Conservation (phyloP, 495 filamentous ascomycete species). For the Jackrogersella multiformis region DNA sequence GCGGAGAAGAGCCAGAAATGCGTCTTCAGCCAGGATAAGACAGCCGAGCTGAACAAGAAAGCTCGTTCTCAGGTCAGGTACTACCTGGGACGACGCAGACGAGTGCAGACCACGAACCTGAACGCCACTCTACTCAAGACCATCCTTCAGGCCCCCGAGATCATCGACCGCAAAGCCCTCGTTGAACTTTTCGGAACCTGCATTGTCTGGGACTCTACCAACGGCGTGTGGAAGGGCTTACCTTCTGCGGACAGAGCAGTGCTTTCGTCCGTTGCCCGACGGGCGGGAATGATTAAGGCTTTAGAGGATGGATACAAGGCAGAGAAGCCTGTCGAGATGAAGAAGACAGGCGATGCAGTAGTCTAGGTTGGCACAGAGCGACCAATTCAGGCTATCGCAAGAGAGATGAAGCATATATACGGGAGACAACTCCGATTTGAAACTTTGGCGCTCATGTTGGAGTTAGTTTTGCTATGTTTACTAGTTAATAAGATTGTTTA, state of each 20-base stretch:
- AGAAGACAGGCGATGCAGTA: neutral
- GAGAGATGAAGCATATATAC: neutral
- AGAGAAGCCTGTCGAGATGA: neutral
- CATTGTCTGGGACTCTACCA: neutral
- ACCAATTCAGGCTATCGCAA: neutral
- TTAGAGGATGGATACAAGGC: neutral
- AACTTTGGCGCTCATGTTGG: neutral
- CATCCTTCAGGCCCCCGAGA: constrained; percentile 13
- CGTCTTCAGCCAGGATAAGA: neutral
- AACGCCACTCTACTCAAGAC: constrained; percentile 17
- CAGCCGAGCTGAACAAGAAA: constrained; percentile 9
- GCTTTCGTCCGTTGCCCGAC: constrained; percentile 4
- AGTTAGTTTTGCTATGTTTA: neutral
- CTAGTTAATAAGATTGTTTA: neutral
- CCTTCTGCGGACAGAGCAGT: neutral
- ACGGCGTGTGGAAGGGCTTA: neutral
- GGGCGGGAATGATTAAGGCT: neutral
- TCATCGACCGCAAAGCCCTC: constrained; percentile 8
- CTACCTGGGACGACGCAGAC: neutral
- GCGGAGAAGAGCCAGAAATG: constrained; percentile 6
- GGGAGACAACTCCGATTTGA: neutral
- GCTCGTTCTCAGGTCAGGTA: constrained; percentile 13
- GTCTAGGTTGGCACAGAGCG: too few species aligned
- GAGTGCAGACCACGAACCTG: neutral
- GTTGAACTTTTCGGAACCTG: constrained; percentile 8